Base-by-base conservation (phyloP, 2,329 filamentous ascomycete species). In the Fusarium torulosum region DNA sequence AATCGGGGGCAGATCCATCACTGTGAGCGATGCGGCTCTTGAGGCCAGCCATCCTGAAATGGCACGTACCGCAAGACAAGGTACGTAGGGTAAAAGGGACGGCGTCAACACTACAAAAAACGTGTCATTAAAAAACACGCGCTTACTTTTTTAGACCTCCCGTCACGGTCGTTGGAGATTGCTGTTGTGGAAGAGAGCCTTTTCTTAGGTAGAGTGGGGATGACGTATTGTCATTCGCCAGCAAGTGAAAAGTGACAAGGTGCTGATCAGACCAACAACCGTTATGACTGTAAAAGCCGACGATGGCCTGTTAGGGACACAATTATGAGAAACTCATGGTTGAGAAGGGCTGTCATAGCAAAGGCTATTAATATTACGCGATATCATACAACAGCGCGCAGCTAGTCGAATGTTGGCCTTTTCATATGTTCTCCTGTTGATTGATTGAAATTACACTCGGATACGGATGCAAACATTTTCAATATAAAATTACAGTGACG, bases 1-100 rank as follows among this genome's bases (percentile, higher is more conserved):
- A 72, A 72, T 69, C 42, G 69, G 57, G 64, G 64, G 64, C 70
- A 73, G 69, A 70, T 73, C 72, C 59, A 67, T 68, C 66, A 65
- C 53, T 63, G 46, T 35, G 54, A 55, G 67, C 49, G 51, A 69
- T 74, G 70, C 65, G 72, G 72, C 72, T 74, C 70, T 70, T 70
- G 68, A 73, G 65, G 55, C 58, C 70, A 71, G 59, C 67, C 69
- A 55, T 69, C 40, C 43, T 38, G 25, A 37, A 56, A 54, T 46
- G 49, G 42, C 58, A 67, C 51, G 59, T 70, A 64, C 67, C 53
- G 47, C 19, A 59, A 46, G 40, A 59, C 53, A 58, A 51, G 35
- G 64, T 47, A 57, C 38, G 17, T 37, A 62, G 35, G 60, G 41
- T 60, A 29, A 40, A 60, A 37, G 44, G 21, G 43, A 43, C 53